Conservation (phyloP, 768 basidiomycete species). For the Tricholoma terreum region DNA sequence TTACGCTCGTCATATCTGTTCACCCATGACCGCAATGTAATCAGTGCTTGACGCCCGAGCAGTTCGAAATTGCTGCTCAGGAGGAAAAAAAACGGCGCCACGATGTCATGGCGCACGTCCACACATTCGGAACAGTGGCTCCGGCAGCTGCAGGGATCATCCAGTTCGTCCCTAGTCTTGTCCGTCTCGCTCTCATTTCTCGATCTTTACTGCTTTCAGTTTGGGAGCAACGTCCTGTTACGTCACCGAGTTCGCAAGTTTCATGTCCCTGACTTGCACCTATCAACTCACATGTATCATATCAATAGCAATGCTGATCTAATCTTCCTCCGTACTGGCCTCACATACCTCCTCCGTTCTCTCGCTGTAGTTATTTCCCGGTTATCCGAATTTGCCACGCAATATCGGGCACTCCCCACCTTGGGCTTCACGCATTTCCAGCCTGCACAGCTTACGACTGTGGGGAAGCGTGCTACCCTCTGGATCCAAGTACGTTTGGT, state of each 20-base stretch:
- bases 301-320: slow-evolving; percentile 87
- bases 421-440: slow-evolving; percentile 99
- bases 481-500: slow-evolving; percentile 78
- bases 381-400: slow-evolving; percentile 76
- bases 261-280: background rate
- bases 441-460: slow-evolving; percentile 96
- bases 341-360: slow-evolving; percentile 81
- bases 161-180: slow-evolving; percentile 54
- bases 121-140: slow-evolving; percentile 92
- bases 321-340: slow-evolving; percentile 89
- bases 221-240: slow-evolving; percentile 98
- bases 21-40: background rate
- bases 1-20: slow-evolving; percentile 2
- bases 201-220: slow-evolving; percentile 34
- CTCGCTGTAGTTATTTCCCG: slow-evolving; percentile 90
- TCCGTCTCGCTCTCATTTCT: background rate
- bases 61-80: slow-evolving; percentile 86
- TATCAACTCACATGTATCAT: slow-evolving; percentile 4
- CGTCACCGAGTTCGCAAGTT: slow-evolving; percentile 79
- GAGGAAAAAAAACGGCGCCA: slow-evolving; percentile 98
- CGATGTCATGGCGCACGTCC: slow-evolving; percentile 99
- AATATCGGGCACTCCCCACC: slow-evolving; percentile 87
- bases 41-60: slow-evolving; percentile 79
- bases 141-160: slow-evolving; percentile 96
- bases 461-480: slow-evolving; percentile 93